Conservation (phyloP, 108 stramenopile genomes). For the Fistulifera pelliculosa region DNA sequence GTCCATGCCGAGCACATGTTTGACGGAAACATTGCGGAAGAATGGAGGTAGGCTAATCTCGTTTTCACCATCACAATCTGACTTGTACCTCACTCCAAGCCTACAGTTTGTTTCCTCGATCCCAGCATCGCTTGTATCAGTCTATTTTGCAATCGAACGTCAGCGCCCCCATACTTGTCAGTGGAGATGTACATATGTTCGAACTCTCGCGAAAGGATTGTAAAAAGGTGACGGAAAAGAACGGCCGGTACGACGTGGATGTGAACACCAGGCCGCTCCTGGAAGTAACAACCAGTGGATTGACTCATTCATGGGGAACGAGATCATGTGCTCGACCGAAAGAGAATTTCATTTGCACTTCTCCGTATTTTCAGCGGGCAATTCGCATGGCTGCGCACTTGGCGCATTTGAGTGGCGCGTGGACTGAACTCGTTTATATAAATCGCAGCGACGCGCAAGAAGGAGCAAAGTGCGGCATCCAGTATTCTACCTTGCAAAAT, state of each 20-base stretch:
- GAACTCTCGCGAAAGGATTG: constrained; percentile 67
- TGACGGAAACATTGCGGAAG: constrained; percentile 52
- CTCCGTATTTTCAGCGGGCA: constrained; percentile 7
- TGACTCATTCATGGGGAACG: constrained; percentile 77
- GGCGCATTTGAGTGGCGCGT: constrained; percentile 33
- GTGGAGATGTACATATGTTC: constrained; percentile 78
- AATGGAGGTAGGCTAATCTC: constrained; percentile 33
- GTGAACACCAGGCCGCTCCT: constrained; percentile 16
- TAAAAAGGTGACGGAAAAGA: neutral
- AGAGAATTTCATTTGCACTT: constrained; percentile 13
- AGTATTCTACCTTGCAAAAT: constrained; percentile 59
- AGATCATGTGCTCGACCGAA: constrained; percentile 30
- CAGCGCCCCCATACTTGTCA: constrained; percentile 48
- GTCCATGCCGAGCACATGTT: constrained; percentile 55
- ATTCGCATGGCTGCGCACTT: constrained; percentile 11
- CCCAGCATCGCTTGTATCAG: constrained; percentile 58
- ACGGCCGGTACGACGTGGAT: neutral
- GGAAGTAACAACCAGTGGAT: constrained; percentile 75
- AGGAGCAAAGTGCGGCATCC: constrained; percentile 26
- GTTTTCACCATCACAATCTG: neutral
- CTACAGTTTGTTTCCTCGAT: constrained; percentile 29
- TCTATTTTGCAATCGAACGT: constrained; percentile 48
- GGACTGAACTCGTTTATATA: constrained; percentile 24
- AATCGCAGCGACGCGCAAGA: constrained; percentile 2
- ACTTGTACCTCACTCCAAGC: too few relatives aligned